Evolutionary conservation across 2,329 filamentous ascomycete species (phyloP), one percentile per base, ranked within the genome.

Genomic region (Onygenales sp.): DNA sequence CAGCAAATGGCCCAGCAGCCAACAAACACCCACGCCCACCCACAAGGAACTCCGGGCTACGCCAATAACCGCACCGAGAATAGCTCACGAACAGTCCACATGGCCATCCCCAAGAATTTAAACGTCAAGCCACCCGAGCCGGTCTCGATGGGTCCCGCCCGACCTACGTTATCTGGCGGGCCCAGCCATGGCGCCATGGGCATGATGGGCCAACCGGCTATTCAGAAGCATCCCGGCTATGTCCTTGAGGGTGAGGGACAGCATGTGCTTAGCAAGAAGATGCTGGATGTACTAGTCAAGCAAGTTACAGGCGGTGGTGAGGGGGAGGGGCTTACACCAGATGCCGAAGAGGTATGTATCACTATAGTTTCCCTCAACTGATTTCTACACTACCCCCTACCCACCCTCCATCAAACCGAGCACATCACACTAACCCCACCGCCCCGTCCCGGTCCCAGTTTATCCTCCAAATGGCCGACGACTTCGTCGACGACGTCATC

Each of bases 251-350:
- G 88, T 33, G 91, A 95, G 65, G 90, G 89, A 31, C 90, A 96
- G 63, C 85, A 91, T 43, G 87, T 98, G 1, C 77, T 98, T n/a
- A 94, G 87, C 74, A 96, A 96, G 81, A 94, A 95, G 74, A 97
- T 95, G 74, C 79, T 98, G 42, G 91, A 98, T 65, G 92, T 96
- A 67, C 79, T 98, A 39, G 91, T 97, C 7, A 83, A 91, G 49
- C 92, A 97, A 70, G 90, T 97, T 55, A 95, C 89, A 37, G 91
- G 91, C 52, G 84, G 83, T 31, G 80, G 82, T 47, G 86, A 88
- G 58, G 84, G 83, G 56, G 88, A 92, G 65, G 81, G 85, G 39
- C 74, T 97, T 59, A 88, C 88, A 32, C 88, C 93, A 0, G 93
- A 97, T 61, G 92, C 95, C 49, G 93, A 98, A 80, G 92, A 97